Evolutionary conservation across 2,329 filamentous ascomycete species (phyloP).

Genomic region (Akanthomyces dipterigenus): DNA sequence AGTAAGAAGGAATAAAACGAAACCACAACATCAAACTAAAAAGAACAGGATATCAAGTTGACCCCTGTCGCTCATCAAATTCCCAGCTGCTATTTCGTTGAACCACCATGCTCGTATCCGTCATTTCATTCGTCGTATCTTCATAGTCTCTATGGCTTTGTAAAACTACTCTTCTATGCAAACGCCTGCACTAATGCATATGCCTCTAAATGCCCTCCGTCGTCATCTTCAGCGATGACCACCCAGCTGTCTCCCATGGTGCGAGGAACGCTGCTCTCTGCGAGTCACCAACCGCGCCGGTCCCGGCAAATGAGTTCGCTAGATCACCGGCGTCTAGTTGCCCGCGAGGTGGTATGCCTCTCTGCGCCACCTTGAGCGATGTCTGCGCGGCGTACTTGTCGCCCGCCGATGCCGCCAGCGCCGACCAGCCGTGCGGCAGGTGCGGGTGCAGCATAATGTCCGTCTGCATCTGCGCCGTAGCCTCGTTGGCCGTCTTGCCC

Average conservation of each 20-base stretch:
- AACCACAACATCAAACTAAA: no score
- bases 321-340: constrained; percentile 62
- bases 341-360: constrained; percentile 67
- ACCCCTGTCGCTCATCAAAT: no score
- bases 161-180: background rate
- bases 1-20: no score
- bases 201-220: constrained; percentile 17
- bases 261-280: constrained; percentile 73
- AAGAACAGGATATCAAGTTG: no score
- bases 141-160: background rate
- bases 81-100: no score
- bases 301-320: constrained; percentile 66
- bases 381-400: constrained; percentile 59
- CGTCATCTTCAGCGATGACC: constrained; percentile 46
- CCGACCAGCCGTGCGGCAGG: constrained; percentile 73
- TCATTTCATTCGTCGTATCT: background rate
- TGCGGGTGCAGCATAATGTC: constrained; percentile 77
- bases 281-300: constrained; percentile 63
- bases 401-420: constrained; percentile 56
- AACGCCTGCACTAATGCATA: background rate
- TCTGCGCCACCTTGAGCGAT: constrained; percentile 71
- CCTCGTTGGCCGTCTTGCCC: constrained; percentile 40
- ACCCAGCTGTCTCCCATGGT: constrained; percentile 66
- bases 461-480: constrained; percentile 60
- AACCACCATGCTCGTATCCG: no score